Percentiles rank a stretch among this genome's conserved stretches.
Conservation (phyloP, 2,329 filamentous ascomycete genomes). For the Beauveria brongniartii region DNA sequence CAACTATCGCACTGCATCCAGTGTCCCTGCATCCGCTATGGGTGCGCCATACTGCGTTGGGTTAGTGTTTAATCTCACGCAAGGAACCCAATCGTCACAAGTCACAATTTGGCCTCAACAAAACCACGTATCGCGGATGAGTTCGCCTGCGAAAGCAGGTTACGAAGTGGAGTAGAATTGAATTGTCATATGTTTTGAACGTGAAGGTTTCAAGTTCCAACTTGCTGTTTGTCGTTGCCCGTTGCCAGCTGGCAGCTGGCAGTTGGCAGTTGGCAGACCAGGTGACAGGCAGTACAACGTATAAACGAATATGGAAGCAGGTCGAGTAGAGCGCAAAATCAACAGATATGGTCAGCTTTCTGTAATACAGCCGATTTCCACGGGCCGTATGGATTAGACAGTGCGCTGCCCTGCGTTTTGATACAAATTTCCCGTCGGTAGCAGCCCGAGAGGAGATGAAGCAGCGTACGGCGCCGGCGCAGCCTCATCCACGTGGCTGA, state of each 20-base stretch:
- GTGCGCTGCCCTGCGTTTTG: too few relatives aligned
- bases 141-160: background rate
- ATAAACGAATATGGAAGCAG: background rate
- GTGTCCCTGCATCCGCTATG: conserved; percentile 1
- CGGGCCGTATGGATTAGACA: too few relatives aligned
- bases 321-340: too few relatives aligned
- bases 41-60: background rate
- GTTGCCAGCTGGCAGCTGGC: too few relatives aligned
- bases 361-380: too few relatives aligned
- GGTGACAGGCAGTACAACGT: background rate
- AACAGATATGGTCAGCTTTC: background rate
- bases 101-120: conserved; percentile 6
- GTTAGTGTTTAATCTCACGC: background rate
- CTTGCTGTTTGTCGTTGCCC: background rate
- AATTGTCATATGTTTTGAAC: background rate
- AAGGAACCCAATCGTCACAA: background rate
- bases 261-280: too few relatives aligned
- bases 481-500: background rate
- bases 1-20: background rate
- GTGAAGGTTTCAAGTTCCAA: background rate
- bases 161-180: background rate
- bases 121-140: background rate
- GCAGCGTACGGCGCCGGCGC: background rate
- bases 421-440: background rate
- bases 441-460: background rate